Base-by-base conservation (phyloP, 352 stramenopile species). In the Pythium diclinum region DNA sequence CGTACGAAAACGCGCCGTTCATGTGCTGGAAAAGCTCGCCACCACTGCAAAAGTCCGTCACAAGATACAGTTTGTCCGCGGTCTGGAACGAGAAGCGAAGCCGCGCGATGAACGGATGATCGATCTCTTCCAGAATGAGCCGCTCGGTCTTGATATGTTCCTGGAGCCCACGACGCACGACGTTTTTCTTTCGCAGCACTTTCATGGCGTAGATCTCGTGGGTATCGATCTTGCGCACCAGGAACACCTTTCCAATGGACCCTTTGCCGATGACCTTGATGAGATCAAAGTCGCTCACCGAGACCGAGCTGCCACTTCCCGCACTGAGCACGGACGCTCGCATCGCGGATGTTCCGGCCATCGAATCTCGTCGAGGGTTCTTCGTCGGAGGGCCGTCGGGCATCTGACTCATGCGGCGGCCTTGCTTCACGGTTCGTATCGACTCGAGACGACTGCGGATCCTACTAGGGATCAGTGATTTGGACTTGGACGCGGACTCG, bases 1-100 rank as follows among this genome's bases (percentile, higher is more conserved):
- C 81, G 40, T 84, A 79, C 16, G 75, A 68, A 33, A 88, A 84
- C 11, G 89, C 83, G 34, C 81, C 73, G 68, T 99, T 96, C 77
- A 99, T 98, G 58, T 99, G 92, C 51, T 98, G 87, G 73, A 99
- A 99, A 6, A 99, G 79, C 77, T 99, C 97, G 53, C 98, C 98
- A 47, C 94, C 94, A 60, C 83, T 94, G 65, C 88, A 91, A 55
- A 95, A 94, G 63, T 95, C 87, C 9, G 91, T 92, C 60, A 97
- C 89, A 14, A 97, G 82, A 55, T 97, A 95, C 49, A 94, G 69
- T 52, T 94, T 89, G 55, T 89, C 83, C 56, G 92, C 87, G 8
- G 88, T 97, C 82, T 99, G 97, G 77, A 99, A 99, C 17, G 94
- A 96, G 75, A 97, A 99, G 17, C 97, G 88, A 60, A 99, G 90